Conservation (phyloP, 139 green algal species). For the Spirogloea muscicola region DNA sequence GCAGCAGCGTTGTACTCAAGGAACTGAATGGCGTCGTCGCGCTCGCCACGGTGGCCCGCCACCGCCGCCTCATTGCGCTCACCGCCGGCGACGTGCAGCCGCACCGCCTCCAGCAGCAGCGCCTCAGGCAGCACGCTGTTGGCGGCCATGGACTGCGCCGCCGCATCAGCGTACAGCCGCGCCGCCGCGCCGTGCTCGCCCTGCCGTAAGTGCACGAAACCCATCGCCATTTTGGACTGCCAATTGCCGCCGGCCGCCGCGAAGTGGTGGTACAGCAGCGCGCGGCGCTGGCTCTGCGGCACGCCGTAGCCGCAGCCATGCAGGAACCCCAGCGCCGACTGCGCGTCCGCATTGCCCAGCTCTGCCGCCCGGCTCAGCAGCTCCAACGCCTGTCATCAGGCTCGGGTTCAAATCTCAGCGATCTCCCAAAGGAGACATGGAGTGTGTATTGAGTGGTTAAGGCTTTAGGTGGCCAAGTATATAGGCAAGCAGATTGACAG, state of each 20-base stretch:
- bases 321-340: slow-evolving; percentile 88
- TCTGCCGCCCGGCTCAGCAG: slow-evolving; percentile 40
- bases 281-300: slow-evolving; percentile 5
- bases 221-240: slow-evolving; percentile 34
- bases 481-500: too few relatives aligned
- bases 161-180: slow-evolving; percentile 29
- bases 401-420: too few relatives aligned
- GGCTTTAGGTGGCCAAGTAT: too few relatives aligned
- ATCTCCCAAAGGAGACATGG: too few relatives aligned
- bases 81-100: slow-evolving; percentile 9
- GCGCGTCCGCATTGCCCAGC: slow-evolving; percentile 57
- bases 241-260: slow-evolving; percentile 15
- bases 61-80: slow-evolving; percentile 29
- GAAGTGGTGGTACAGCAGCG: slow-evolving; percentile 35
- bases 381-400: too few relatives aligned
- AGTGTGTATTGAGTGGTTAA: too few relatives aligned
- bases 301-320: slow-evolving; percentile 72
- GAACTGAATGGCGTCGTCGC: slow-evolving; percentile 45
- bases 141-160: slow-evolving; percentile 4
- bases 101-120: slow-evolving; percentile 33
- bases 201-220: slow-evolving; percentile 10
- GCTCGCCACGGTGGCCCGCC: slow-evolving; percentile 29
- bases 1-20: slow-evolving; percentile 20
- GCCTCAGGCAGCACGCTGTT: slow-evolving; percentile 5
- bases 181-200: slow-evolving; percentile 33